phyloP scores from a whole-genome alignment of 805 yeast genomes.

The Schwanniomyces yamadae region DNA sequence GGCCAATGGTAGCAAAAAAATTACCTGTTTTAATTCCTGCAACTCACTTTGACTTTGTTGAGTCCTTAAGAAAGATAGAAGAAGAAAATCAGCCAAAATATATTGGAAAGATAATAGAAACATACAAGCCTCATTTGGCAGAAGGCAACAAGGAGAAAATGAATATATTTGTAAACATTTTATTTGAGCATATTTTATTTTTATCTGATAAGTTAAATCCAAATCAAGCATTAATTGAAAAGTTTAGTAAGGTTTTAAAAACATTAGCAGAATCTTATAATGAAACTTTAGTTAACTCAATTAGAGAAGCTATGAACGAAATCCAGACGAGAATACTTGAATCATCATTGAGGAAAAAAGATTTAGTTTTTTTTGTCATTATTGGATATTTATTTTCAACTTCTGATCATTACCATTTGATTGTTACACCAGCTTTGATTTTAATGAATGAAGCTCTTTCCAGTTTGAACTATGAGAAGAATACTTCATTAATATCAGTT shows the following conservation, averaged over 20 bases:
- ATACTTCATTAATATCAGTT: slow-evolving; percentile 36
- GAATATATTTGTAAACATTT: slow-evolving; percentile 58
- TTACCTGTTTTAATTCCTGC: slow-evolving; percentile 28
- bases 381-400: slow-evolving; percentile 85
- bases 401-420: slow-evolving; percentile 91
- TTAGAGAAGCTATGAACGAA: slow-evolving; percentile 55
- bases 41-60: slow-evolving; percentile 29
- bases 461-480: slow-evolving; percentile 29
- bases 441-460: slow-evolving; percentile 66
- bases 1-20: slow-evolving; percentile 1
- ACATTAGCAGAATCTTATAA: slow-evolving; percentile 65
- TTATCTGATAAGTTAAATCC: slow-evolving; percentile 38
- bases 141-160: slow-evolving; percentile 78
- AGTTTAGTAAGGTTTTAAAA: slow-evolving; percentile 48
- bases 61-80: slow-evolving; percentile 30
- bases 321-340: slow-evolving; percentile 52
- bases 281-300: slow-evolving; percentile 57
- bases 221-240: slow-evolving; percentile 34
- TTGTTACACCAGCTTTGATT: slow-evolving; percentile 80
- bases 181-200: slow-evolving; percentile 61
- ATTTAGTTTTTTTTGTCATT: slow-evolving; percentile 64
- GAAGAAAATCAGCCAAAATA: slow-evolving; percentile 44
- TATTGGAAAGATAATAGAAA: slow-evolving; percentile 55
- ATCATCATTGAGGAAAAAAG: slow-evolving; percentile 28
- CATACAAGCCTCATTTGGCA: slow-evolving; percentile 74